Evolutionary conservation across 108 stramenopile species (phyloP), one percentile per base, ranked within the genome.

Genomic region (Parietichytrium sp.): DNA sequence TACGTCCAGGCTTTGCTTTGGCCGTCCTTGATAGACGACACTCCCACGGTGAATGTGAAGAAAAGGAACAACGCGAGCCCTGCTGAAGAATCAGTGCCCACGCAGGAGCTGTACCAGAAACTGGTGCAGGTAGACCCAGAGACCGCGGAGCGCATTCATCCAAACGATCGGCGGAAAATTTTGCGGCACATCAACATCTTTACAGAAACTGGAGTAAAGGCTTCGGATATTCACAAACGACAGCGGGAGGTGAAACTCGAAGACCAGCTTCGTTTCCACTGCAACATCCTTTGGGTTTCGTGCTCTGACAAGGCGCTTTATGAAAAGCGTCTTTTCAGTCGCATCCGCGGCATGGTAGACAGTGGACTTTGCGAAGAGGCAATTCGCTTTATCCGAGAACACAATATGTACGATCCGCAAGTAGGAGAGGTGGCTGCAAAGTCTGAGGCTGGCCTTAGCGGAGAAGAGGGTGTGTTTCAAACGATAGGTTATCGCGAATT

Each of bases 401-500:
- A 47, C 48, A 20, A 78, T 49, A 20, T 47, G 47, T 25, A 78
- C 16, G 78, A 78, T 29, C 45, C 78, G 16, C 49, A 49, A 16
- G 13, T 16, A 16, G 49, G 49, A 15, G n/a, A n/a, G n/a, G 10
- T 16, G 49, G 49, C 49, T 15, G 49, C 49, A 16, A 49, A 49
- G 49, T 10, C 49, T 49, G 49, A 10, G 16, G 49, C 49, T 49
- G 49, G 13, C 49, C 49, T 16, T 49, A 20, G 23, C 4, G 26
- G 20, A 1, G n/a, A 47, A 4, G 23, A 50, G 18, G 82, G 82
- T 29, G 33, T 25, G 23, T 31, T 82, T 8, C 38, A 48, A 25
- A 61, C 82, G 8, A 82, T 82, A 4, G 82, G 82, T 4, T 82
- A 36, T 61, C 61, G 26, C 16, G 82, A 82, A 20, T 80, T 82